Base-by-base conservation (phyloP, 106 monocot genomes). In the Hemerocallis citrina region DNA sequence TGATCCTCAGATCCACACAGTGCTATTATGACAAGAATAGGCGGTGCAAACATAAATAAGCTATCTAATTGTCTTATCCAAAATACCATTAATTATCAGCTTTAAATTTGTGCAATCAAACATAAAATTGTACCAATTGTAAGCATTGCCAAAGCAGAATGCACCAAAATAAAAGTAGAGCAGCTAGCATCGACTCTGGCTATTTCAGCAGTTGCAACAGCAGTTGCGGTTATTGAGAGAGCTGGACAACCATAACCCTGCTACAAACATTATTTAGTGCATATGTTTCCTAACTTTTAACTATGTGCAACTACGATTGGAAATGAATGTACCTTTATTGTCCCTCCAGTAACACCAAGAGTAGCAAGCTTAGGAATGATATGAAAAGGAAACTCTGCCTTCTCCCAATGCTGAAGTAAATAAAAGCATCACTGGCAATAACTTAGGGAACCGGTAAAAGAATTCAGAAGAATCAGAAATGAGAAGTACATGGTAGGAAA, bases 101-200 rank as follows among this genome's bases (percentile, higher is more conserved):
- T 17, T 17, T 33, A 43, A 51, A 13, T 20, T 10, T 1, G 19
- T 49, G 17, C 10, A 32, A 25, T 23, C 0, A 36, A 37, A 41
- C 10, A 29, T 30, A 45, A 36, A 42, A 2, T 13, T n/a, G 75
- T 88, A 87, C 92, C 87, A 49, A 92, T 87, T 13, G 87, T 84
- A 47, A 92, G 72, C 83, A 86, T 87, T 56, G 84, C 87, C 38
- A 92, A 59, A 75, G 87, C 87, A 62, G 92, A 92, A 72, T 92
- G 92, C 24, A 92, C 92, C 57, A 87, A 62, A 52, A 92, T 59
- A 62, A 84, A 87, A 7, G 92, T 84, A 22, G 84, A 83, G 43
- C 86, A 84, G 73, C 92, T 92, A 41, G 92, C 83, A 69, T 92
- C 92, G 34, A 92, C 92, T 64, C 92, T 78, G 30, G 87, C 80